Base-by-base conservation (phyloP, 1,284 basidiomycete species). In the Puccinia coronata region DNA sequence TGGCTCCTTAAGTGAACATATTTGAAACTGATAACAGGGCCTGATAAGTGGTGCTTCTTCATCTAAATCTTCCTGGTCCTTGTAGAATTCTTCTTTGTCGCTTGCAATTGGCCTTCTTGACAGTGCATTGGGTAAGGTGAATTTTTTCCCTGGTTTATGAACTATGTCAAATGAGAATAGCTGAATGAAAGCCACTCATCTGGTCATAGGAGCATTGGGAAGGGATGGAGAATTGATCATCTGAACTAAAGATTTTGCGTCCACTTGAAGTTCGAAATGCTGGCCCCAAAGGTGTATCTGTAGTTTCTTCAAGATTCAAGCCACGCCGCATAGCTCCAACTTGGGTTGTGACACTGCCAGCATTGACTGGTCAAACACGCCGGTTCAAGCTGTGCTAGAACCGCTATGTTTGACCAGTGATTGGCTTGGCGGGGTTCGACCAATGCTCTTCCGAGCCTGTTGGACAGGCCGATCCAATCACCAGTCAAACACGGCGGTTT, bases 311-410 rank as follows among this genome's bases (percentile, higher is more conserved):
- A 78, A n/a, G 8, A 78, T 70, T 14, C 49, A 55, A 3, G 63
- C 76, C n/a, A 67, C 76, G 36, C 76, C 76, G 55, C 76, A 78
- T 2, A 78, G 49, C 25, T 78, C 65, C n/a, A 78, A 39, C 43
- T 78, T 78, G 12, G 76, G 63, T 23, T 78, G n/a, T n/a, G n/a
- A n/a, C n/a, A n/a, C n/a, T n/a, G n/a, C n/a, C n/a, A n/a, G n/a
- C n/a, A n/a, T n/a, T n/a, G n/a, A n/a, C n/a, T n/a, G n/a, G n/a
- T n/a, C n/a, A n/a, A n/a, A n/a, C n/a, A n/a, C n/a, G n/a, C n/a
- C n/a, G n/a, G n/a, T n/a, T n/a, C n/a, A n/a, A n/a, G n/a, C n/a
- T n/a, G n/a, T n/a, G n/a, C n/a, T n/a, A n/a, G n/a, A n/a, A n/a
- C n/a, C n/a, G n/a, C n/a, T n/a, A n/a, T n/a, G n/a, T n/a, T n/a